Conservation (phyloP, 257 asterid species). For the Forsythia suspensa region DNA sequence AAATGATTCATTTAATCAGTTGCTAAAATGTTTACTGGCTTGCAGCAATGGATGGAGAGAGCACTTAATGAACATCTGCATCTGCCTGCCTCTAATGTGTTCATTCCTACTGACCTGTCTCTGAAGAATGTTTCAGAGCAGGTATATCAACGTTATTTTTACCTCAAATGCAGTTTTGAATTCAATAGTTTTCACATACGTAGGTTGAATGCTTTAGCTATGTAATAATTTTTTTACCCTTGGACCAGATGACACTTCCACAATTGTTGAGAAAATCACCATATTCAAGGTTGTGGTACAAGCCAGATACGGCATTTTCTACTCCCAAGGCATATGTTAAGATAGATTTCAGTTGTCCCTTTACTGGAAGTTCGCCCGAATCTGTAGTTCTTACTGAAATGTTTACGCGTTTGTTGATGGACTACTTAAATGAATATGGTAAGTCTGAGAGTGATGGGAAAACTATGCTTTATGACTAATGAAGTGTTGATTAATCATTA, state of each 20-base stretch:
- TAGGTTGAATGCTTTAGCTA: constrained; percentile 21
- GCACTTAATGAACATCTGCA: constrained; percentile 69
- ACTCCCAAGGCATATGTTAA: constrained; percentile 88
- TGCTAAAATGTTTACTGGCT: constrained; percentile 26
- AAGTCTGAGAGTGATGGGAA: constrained; percentile 24
- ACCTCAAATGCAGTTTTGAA: not conserved
- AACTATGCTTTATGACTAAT: constrained; percentile 1
- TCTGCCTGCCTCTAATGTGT: constrained; percentile 75
- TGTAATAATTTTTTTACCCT: constrained; percentile 28
- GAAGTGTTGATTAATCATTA: not conserved
- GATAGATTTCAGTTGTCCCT: constrained; percentile 89
- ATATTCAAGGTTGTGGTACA: constrained; percentile 93
- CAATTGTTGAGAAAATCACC: constrained; percentile 68
- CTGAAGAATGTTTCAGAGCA: constrained; percentile 59
- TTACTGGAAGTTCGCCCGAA: constrained; percentile 84
- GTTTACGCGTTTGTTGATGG: constrained; percentile 87
- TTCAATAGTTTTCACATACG: constrained; percentile 20
- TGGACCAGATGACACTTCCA: constrained; percentile 67
- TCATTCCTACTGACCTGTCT: constrained; percentile 92
- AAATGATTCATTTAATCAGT: constrained; percentile 7
- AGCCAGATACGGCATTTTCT: constrained; percentile 78
- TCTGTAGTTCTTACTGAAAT: constrained; percentile 77
- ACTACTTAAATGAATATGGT: constrained; percentile 96
- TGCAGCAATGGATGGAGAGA: constrained; percentile 75
- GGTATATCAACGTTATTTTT: constrained; percentile 42